Evolutionary conservation across 495 filamentous ascomycete genomes (phyloP).

Genomic region (Talaromyces nanjingensis): DNA sequence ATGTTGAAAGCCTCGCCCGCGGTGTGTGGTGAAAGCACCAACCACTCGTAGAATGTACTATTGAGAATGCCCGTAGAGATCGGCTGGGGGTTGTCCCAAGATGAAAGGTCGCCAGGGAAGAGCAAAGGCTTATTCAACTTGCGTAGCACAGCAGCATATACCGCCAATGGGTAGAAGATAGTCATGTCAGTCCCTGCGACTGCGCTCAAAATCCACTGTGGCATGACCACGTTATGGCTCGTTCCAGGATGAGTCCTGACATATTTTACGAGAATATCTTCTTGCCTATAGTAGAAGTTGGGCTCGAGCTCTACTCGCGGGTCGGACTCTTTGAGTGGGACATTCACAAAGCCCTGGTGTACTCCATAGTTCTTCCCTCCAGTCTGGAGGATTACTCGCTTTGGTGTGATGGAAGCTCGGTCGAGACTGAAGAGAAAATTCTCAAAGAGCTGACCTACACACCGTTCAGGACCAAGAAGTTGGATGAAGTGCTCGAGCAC

Average conservation of each 20-base stretch:
- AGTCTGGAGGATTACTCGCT: constrained; percentile 6
- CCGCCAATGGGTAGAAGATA: constrained; percentile 7
- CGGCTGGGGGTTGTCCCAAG: constrained; percentile 6
- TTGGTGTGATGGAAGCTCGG: constrained; percentile 4
- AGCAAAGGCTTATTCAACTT: constrained; percentile 7
- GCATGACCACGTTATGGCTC: constrained; percentile 28
- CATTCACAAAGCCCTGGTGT: constrained; percentile 38
- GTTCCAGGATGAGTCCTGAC: constrained; percentile 18
- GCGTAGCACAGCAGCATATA: constrained; percentile 7
- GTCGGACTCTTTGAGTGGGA: constrained; percentile 39
- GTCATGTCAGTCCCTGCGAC: constrained; percentile 19
- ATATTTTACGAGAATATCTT: constrained; percentile 34
- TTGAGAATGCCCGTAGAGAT: constrained; percentile 7
- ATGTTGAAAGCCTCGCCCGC: constrained; percentile 4
- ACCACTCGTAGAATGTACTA: constrained; percentile 6
- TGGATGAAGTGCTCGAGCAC: constrained; percentile 4
- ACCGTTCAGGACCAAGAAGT: constrained; percentile 7
- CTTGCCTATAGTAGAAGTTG: constrained; percentile 51
- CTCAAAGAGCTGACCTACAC: constrained; percentile 6
- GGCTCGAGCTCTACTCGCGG: constrained; percentile 32
- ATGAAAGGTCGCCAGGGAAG: constrained; percentile 4
- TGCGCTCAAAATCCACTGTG: constrained; percentile 38
- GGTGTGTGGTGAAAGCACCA: constrained; percentile 5
- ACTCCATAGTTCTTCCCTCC: constrained; percentile 28
- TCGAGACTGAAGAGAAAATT: constrained; percentile 6